Percentiles rank a stretch among this genome's conserved stretches.
Conservation (phyloP, 805 yeast species). For the Grigorovia yakushimaensis region DNA sequence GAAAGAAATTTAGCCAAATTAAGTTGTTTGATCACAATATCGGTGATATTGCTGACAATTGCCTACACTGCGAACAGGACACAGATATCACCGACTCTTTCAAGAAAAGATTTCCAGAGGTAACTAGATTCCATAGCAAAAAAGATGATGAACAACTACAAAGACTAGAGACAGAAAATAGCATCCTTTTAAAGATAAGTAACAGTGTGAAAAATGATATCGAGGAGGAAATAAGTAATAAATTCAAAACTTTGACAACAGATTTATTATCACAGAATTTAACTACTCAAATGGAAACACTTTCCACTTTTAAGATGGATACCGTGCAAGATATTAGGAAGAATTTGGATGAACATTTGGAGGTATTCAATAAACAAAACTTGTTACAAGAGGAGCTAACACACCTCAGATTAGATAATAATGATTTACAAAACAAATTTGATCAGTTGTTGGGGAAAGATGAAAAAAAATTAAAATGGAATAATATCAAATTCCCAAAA, state of each 20-base stretch:
- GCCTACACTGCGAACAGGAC: not conserved
- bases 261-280: not conserved
- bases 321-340: not conserved
- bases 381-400: not conserved
- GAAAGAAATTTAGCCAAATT: not conserved
- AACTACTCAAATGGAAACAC: not conserved
- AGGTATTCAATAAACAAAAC: not conserved
- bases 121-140: not conserved
- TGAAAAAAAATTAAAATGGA: not conserved
- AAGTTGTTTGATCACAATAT: not conserved
- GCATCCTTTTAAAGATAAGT: not conserved
- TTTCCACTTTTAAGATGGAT: not conserved
- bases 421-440: not conserved
- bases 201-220: not conserved
- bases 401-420: not conserved
- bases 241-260: not conserved
- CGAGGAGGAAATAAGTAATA: not conserved
- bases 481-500: slow-evolving; percentile 2
- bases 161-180: not conserved
- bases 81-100: not conserved
- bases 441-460: not conserved
- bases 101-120: not conserved
- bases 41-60: not conserved
- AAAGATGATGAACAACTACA: not conserved
- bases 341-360: not conserved